These are phyloP conservation scores for Odonthalia washingtoniensis DNA, from an alignment of 31 red algal genomes.

Conservation along the genomic window DNA sequence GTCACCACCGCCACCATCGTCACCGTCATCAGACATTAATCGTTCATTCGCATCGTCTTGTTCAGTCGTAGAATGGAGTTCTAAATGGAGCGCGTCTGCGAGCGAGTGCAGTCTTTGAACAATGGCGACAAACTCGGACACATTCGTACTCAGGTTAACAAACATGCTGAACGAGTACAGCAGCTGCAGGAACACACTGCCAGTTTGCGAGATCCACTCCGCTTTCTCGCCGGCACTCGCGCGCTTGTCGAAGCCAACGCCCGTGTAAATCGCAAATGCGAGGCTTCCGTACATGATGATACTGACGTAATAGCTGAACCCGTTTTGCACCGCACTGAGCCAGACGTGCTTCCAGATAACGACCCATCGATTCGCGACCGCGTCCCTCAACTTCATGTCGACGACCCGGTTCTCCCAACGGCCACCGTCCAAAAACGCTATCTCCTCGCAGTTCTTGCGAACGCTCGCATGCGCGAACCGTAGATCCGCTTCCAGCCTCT, in stretches of 20 bases:
- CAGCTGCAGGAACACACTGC: slow-evolving; percentile 84
- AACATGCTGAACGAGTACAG: slow-evolving; percentile 82
- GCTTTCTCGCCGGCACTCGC: slow-evolving; percentile 69
- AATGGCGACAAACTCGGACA: slow-evolving; percentile 58
- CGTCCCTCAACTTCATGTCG: slow-evolving; percentile 29
- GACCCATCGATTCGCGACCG: slow-evolving; percentile 55
- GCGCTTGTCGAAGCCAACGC: slow-evolving; percentile 34
- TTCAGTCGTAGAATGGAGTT: too few species aligned
- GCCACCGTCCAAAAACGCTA: slow-evolving; percentile 66
- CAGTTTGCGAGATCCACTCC: slow-evolving; percentile 89
- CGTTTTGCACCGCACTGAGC: slow-evolving; percentile 76
- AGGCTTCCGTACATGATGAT: slow-evolving; percentile 82
- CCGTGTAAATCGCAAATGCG: slow-evolving; percentile 59
- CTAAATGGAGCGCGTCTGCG: too few species aligned
- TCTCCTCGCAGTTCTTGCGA: slow-evolving; percentile 58
- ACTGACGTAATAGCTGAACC: slow-evolving; percentile 72
- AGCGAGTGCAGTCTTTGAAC: slow-evolving; percentile 62
- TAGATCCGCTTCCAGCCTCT: slow-evolving; percentile 77
- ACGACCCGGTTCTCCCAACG: slow-evolving; percentile 52
- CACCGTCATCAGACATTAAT: too few species aligned
- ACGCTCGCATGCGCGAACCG: slow-evolving; percentile 75
- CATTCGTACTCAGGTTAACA: slow-evolving; percentile 61
- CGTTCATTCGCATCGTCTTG: too few species aligned
- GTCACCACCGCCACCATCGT: too few species aligned
- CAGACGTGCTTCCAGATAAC: slow-evolving; percentile 64